These are phyloP conservation scores for Quercus parvula DNA, from an alignment of 306 rosid genomes.

Conservation along the genomic window DNA sequence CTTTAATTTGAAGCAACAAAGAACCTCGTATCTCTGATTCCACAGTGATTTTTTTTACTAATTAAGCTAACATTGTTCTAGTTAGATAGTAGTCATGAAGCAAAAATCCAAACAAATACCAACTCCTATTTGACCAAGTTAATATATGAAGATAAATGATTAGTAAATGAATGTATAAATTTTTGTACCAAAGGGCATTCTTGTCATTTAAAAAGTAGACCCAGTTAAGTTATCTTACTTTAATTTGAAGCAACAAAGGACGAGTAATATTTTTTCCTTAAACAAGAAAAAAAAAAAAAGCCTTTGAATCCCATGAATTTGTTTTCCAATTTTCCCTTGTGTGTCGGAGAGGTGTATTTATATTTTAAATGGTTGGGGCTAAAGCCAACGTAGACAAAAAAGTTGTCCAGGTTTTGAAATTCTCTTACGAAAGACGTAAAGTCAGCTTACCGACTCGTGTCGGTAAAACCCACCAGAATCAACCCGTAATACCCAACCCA, in stretches of 20 bases:
- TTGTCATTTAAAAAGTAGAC: conserved; percentile 6
- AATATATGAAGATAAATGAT: neutral
- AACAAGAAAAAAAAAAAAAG: neutral
- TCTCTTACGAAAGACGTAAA: conserved; percentile 4
- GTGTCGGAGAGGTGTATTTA: conserved; percentile 16
- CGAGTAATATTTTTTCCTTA: neutral
- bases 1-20: conserved; percentile 23
- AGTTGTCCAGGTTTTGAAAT: conserved; percentile 9
- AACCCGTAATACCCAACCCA: conserved; percentile 39
- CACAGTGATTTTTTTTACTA: neutral
- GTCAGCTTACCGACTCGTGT: conserved; percentile 29
- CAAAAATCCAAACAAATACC: neutral
- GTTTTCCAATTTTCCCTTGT: neutral
- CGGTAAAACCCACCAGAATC: conserved; percentile 14
- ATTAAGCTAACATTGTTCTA: neutral
- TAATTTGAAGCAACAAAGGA: conserved; percentile 20
- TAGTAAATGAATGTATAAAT: neutral
- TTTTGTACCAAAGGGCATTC: conserved; percentile 5
- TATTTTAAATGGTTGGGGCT: conserved; percentile 27
- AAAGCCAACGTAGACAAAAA: conserved; percentile 34
- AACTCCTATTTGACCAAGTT: neutral
- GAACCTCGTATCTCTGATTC: neutral
- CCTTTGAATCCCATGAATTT: neutral
- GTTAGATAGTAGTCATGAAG: neutral
- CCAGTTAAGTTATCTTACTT: neutral